Conservation (phyloP, 225 moss, liverwort and hornwort genomes). For the Lunularia cruciata region DNA sequence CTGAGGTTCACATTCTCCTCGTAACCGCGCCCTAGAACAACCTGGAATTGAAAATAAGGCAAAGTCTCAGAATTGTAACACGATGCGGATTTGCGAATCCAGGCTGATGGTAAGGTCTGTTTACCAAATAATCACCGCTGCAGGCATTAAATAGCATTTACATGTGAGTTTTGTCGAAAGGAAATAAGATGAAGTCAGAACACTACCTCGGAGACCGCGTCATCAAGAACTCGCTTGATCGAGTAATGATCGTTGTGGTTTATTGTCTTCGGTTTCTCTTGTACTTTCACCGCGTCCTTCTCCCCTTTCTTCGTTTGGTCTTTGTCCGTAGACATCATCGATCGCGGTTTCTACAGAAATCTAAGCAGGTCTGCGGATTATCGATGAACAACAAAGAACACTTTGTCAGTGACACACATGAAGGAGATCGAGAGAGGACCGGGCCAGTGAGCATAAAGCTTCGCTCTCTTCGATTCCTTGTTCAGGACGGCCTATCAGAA, state of each 20-base stretch:
- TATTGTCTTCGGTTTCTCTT: constrained; percentile 55
- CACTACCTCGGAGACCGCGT: constrained; percentile 77
- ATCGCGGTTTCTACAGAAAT: too few relatives aligned
- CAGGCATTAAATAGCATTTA: background rate
- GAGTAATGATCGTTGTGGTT: constrained; percentile 88
- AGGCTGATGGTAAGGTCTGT: too few relatives aligned
- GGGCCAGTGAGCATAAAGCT: too few relatives aligned
- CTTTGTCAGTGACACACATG: too few relatives aligned
- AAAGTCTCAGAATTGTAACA: too few relatives aligned
- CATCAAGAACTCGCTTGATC: constrained; percentile 92
- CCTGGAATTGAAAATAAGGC: constrained; percentile 49
- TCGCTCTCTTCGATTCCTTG: too few relatives aligned
- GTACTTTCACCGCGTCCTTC: constrained; percentile 47
- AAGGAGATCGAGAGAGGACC: too few relatives aligned
- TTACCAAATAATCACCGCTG: background rate
- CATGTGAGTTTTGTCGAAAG: background rate
- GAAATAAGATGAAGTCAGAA: background rate
- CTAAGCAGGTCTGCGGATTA: too few relatives aligned
- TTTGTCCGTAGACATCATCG: constrained; percentile 48
- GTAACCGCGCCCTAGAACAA: constrained; percentile 77
- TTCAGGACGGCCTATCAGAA: too few relatives aligned
- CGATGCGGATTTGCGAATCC: too few relatives aligned
- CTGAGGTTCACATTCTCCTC: constrained; percentile 87
- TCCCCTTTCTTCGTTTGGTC: constrained; percentile 29
- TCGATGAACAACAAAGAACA: too few relatives aligned